Base-by-base conservation (phyloP, 1,284 basidiomycete species). In the Hemileia vastatrix region DNA sequence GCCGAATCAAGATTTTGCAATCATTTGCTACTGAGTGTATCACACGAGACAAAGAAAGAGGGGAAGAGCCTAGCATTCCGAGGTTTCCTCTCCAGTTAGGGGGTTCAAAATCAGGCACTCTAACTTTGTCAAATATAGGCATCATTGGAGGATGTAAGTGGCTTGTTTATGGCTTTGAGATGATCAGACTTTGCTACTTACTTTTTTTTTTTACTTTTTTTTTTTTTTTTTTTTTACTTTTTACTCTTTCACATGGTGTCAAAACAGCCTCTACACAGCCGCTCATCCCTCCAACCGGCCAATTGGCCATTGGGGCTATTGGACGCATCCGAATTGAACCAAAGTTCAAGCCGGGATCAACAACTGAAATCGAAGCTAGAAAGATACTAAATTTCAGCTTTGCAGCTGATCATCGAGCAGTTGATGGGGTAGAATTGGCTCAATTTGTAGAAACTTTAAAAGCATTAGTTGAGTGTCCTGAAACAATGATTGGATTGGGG, bases 361-460 rank as follows among this genome's bases (percentile, higher is more conserved):
- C 81, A 64, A 74, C 68, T 8, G 72, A 72, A 9, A 70, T 72
- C 27, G 68, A 69, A 58, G 76, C 77, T 32, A 80, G 88, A 68
- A 76, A 93, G 65, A 84, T 85, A 77, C 77, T 90, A 53, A 83
- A 84, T 21, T 81, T 90, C 2, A 88, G 86, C 65, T 93, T 90
- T 87, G 86, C 84, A 67, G 92, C 87, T 32, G 92, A 95, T 75
- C 92, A 95, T 78, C 78, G 92, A 18, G 84, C 94, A 4, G 85
- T 94, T 6, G 91, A 95, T 75, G 92, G 92, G 4, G 91, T 90
- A 0, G 92, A 95, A 78, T 76, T 95, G 65, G 90, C 90, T 50
- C 86, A 86, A 60, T 90, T 95, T 75, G 87, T 92, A 54, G 89
- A 93, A 77, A 81, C 82, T 49, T 95, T 92, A 90, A 86, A 91